Evolutionary conservation across 1,284 basidiomycete species (phyloP).

Genomic region (Ganoderma multipileum): DNA sequence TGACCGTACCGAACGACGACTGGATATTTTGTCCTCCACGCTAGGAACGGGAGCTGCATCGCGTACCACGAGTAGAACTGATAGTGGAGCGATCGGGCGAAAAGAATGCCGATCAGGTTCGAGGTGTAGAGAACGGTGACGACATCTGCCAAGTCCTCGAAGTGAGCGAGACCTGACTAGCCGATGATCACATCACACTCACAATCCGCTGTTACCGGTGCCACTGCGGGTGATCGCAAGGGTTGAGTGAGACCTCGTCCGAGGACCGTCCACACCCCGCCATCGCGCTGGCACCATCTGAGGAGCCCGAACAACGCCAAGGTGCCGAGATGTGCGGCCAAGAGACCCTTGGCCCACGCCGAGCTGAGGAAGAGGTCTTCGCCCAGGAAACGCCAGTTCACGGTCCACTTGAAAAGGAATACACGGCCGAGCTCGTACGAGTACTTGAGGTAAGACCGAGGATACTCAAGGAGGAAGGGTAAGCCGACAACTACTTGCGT

Average conservation of each 20-base stretch:
- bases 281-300: conserved; percentile 75
- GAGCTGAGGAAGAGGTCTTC: conserved; percentile 78
- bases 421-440: conserved; percentile 91
- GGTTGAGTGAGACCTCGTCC: conserved; percentile 62
- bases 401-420: conserved; percentile 97
- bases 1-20: conserved; percentile 63
- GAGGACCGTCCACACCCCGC: conserved; percentile 66
- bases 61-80: conserved; percentile 99
- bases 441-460: conserved; percentile 70
- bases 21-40: conserved; percentile 77
- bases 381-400: conserved; percentile 93
- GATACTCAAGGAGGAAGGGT: conserved; percentile 75
- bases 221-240: conserved; percentile 50
- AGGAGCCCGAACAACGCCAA: conserved; percentile 75
- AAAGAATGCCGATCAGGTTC: conserved; percentile 92
- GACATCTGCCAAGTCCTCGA: conserved; percentile 61
- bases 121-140: conserved; percentile 87
- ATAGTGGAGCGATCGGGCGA: conserved; percentile 96
- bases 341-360: conserved; percentile 66
- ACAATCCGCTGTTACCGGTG: conserved; percentile 66
- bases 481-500: conserved; percentile 72
- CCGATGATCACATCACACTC: conserved; percentile 35
- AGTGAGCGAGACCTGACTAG: conserved; percentile 17
- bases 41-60: conserved; percentile 88
- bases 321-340: conserved; percentile 69